Conservation (phyloP, 2,329 filamentous ascomycete species). For the Epichloe baconii region DNA sequence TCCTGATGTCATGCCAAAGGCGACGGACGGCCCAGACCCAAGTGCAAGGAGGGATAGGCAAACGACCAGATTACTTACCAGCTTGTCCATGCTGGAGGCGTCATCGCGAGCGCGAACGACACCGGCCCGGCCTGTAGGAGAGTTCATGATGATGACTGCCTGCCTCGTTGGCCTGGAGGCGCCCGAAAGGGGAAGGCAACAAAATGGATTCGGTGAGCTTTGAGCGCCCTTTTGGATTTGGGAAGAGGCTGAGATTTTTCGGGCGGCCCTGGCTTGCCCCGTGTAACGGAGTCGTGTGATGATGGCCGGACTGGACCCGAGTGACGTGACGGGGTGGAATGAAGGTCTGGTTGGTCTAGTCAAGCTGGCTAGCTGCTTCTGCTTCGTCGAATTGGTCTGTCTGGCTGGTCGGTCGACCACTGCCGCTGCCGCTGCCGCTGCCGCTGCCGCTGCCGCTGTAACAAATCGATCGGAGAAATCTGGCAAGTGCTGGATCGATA, state of each 20-base stretch:
- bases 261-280: slow-evolving; percentile 4
- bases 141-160: slow-evolving; percentile 22
- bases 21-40: slow-evolving; percentile 1
- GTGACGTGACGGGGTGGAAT: slow-evolving; percentile 11
- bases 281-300: slow-evolving; percentile 11
- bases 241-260: slow-evolving; percentile 6
- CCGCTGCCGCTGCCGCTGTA: too few relatives aligned
- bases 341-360: not conserved
- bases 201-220: not conserved
- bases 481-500: too few relatives aligned
- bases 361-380: too few relatives aligned
- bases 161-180: slow-evolving; percentile 7
- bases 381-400: too few relatives aligned
- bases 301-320: slow-evolving; percentile 9
- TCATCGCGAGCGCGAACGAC: slow-evolving; percentile 40
- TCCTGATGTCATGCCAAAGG: slow-evolving; percentile 2
- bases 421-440: too few relatives aligned
- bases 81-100: slow-evolving; percentile 40
- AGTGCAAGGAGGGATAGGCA: slow-evolving; percentile 1
- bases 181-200: slow-evolving; percentile 8
- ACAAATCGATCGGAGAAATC: too few relatives aligned
- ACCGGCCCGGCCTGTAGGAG: slow-evolving; percentile 41
- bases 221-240: not conserved
- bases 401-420: not conserved
- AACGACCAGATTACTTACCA: slow-evolving; percentile 34